Evolutionary conservation across 75 land plant species (phyloP), one percentile per base, ranked within the genome.

Genomic region (Sequoiadendron giganteum): DNA sequence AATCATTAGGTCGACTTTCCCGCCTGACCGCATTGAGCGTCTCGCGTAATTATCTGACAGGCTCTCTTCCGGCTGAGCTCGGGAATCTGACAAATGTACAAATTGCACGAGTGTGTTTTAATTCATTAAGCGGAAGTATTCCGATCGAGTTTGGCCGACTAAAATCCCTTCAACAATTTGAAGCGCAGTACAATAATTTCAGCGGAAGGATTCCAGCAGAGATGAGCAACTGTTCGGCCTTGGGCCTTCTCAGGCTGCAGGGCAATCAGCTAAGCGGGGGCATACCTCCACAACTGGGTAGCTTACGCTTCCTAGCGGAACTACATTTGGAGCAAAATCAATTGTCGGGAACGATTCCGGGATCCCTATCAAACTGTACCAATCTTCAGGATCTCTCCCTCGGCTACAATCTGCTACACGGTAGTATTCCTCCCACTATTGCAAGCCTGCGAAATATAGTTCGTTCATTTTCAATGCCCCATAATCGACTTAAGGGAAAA

Each of bases 191-290:
- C 5, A 95, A 94, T 87, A 49, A 84, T 40, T 88, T 95, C 14
- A 86, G 87, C 10, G 95, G 98, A n/a, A 87, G 92, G 18, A 92
- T 96, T 52, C 98, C 96, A 9, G 39, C 91, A 10, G 92, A 93
- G 87, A 81, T 96, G 16, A 95, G 95, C 9, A 91, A 91, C 85
- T 89, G 91, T 72, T 81, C 90, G 15, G 85, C 81, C 65, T 91
- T 95, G 42, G 11, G 9, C 21, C 55, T 83, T 3, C 86, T 96
- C 86, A 83, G 88, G 1, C 88, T 92, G 16, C 83, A 90, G 13
- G 19, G 28, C 49, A 95, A 95, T 89, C 36, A 18, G 47, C 93
- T 95, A 78, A 87, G 65, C 61, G 96, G 95, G 15, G 79, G 78
- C 39, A 94, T 94, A 52, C 95, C 96, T 1, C 32, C 86, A 8